These are phyloP conservation scores for Apiotrichum gracile DNA, from an alignment of 1,284 basidiomycete species.

Conservation along the genomic window DNA sequence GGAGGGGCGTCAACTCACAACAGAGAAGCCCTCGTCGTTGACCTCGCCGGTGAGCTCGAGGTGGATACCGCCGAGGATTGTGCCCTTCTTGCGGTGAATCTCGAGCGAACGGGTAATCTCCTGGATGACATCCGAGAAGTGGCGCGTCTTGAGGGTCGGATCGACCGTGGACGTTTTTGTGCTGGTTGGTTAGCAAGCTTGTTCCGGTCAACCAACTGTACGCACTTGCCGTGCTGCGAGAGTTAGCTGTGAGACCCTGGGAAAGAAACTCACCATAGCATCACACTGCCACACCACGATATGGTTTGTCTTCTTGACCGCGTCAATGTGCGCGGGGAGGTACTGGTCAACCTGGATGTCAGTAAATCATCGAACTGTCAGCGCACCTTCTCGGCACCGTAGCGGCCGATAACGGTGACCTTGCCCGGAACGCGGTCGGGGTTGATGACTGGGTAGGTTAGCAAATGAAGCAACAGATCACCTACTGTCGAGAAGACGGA, in stretches of 20 bases:
- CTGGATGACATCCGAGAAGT: conserved; percentile 83
- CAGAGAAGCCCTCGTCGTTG: conserved; percentile 85
- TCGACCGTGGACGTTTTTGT: conserved; percentile 68
- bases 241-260: neutral
- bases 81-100: conserved; percentile 67
- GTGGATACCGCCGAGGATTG: conserved; percentile 86
- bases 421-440: conserved; percentile 74
- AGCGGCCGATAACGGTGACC: conserved; percentile 86
- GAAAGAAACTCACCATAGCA: conserved; percentile 62
- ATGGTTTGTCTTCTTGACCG: conserved; percentile 73
- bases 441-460: conserved; percentile 63
- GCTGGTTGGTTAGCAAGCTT: no score
- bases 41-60: conserved; percentile 95
- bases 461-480: conserved; percentile 3
- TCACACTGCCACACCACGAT: conserved; percentile 92
- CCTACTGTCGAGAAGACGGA: conserved; percentile 69
- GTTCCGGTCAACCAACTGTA: no score
- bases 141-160: conserved; percentile 67
- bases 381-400: conserved; percentile 83
- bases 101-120: conserved; percentile 77
- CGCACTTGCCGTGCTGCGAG: conserved; percentile 51
- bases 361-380: neutral
- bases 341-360: conserved; percentile 62
- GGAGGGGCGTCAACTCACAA: conserved; percentile 45
- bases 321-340: conserved; percentile 75